phyloP scores from a whole-genome alignment of 1,284 basidiomycete genomes.

The Heterobasidion occidentale region DNA sequence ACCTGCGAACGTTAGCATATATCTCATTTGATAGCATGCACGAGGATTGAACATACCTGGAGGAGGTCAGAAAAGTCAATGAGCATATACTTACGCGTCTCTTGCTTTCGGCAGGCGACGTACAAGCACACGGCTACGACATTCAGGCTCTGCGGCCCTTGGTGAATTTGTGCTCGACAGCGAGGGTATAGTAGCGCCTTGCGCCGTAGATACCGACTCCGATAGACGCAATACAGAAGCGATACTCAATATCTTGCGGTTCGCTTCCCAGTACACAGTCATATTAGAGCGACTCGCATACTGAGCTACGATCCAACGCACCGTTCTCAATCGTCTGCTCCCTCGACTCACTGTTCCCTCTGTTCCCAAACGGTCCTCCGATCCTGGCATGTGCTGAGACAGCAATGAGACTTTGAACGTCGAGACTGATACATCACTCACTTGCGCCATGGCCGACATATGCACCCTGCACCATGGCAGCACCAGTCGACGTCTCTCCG shows the following conservation, averaged over 20 bases:
- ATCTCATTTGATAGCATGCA: neutral
- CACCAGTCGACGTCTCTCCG: constrained; percentile 87
- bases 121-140: constrained; percentile 96
- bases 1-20: constrained; percentile 44
- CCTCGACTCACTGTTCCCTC: constrained; percentile 69
- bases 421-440: constrained; percentile 36
- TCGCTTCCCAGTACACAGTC: constrained; percentile 40
- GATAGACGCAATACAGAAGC: constrained; percentile 74
- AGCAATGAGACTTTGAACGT: neutral
- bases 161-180: constrained; percentile 90
- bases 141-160: constrained; percentile 88
- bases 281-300: neutral
- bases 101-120: constrained; percentile 87
- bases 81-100: constrained; percentile 91
- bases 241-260: constrained; percentile 75
- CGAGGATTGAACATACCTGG: constrained; percentile 40
- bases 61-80: constrained; percentile 96
- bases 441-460: constrained; percentile 92
- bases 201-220: constrained; percentile 79
- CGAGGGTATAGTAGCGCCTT: constrained; percentile 86
- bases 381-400: constrained; percentile 67
- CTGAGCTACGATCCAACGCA: constrained; percentile 23
- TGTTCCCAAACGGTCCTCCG: constrained; percentile 72
- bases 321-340: constrained; percentile 89
- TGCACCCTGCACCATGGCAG: constrained; percentile 92